Evolutionary conservation across 2,329 filamentous ascomycete genomes (phyloP).

Genomic region (Calonectria hongkongensis): DNA sequence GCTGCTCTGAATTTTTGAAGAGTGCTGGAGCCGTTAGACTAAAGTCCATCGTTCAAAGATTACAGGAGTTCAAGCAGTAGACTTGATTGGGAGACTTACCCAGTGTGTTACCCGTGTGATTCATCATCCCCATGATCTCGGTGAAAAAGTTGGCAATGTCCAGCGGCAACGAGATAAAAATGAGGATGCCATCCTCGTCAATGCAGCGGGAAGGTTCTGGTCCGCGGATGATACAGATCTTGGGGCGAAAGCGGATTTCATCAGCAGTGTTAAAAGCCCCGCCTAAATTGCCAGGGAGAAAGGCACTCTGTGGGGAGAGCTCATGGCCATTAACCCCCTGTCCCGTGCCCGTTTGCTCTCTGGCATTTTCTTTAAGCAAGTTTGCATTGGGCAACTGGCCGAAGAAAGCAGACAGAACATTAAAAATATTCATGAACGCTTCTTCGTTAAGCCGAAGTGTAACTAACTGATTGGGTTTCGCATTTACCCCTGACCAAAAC

Average conservation of each 20-base stretch:
- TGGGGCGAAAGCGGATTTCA: constrained; percentile 64
- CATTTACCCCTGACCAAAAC: constrained; percentile 52
- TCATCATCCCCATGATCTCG: constrained; percentile 70
- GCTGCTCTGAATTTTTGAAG: constrained; percentile 67
- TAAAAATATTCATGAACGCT: constrained; percentile 49
- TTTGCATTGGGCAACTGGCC: constrained; percentile 42
- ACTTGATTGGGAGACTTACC: constrained; percentile 58
- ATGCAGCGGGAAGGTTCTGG: constrained; percentile 68
- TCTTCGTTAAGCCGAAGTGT: constrained; percentile 44
- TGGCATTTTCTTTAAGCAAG: neutral
- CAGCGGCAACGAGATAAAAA: constrained; percentile 66
- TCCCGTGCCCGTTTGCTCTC: constrained; percentile 45
- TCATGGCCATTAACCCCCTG: constrained; percentile 47
- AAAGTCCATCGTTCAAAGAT: neutral
- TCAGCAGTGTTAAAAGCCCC: constrained; percentile 60
- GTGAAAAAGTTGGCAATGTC: constrained; percentile 75
- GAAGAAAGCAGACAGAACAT: constrained; percentile 55
- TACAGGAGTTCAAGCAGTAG: too few species aligned
- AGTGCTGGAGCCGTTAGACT: constrained; percentile 62
- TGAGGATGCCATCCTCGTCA: constrained; percentile 71
- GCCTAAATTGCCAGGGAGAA: constrained; percentile 60
- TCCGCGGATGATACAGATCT: constrained; percentile 74
- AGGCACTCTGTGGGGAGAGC: constrained; percentile 60
- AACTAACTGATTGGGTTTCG: constrained; percentile 37
- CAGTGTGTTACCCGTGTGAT: constrained; percentile 67